A percentile compares a stretch with the other conserved stretches of the same genome.
Evolutionary conservation across 768 basidiomycete species (phyloP).

Genomic region (Xerocomellus amylosporus): DNA sequence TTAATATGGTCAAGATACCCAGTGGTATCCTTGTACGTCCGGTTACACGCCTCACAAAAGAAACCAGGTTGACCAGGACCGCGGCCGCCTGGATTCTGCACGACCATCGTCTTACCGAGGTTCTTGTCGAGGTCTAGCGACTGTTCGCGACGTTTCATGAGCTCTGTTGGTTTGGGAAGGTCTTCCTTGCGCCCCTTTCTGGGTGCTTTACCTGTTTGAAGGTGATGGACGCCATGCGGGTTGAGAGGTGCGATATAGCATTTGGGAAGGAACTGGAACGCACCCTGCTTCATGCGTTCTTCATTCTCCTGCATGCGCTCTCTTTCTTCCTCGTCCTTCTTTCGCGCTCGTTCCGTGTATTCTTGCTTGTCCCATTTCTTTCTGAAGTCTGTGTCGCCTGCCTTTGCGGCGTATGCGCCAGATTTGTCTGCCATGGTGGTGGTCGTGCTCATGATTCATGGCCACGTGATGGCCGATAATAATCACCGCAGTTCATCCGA

Average conservation of each 20-base stretch:
- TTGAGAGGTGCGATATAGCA: background rate
- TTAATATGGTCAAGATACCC: conserved; percentile 96
- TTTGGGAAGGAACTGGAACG: conserved; percentile 2
- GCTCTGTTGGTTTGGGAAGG: conserved; percentile 89
- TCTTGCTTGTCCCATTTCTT: conserved; percentile 96
- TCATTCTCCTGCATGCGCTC: conserved; percentile 87
- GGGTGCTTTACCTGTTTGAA: conserved; percentile 74
- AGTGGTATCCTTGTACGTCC: conserved; percentile 91
- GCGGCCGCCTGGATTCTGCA: conserved; percentile 75
- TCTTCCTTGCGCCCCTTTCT: conserved; percentile 63
- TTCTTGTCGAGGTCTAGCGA: conserved; percentile 93
- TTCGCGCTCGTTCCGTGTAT: conserved; percentile 78
- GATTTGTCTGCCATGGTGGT: conserved; percentile 30
- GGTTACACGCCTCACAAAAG: conserved; percentile 86
- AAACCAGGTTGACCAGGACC: conserved; percentile 94
- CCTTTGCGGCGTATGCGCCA: conserved; percentile 38
- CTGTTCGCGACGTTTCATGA: conserved; percentile 84
- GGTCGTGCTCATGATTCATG: background rate
- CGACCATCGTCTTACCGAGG: conserved; percentile 91
- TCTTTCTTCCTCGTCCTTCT: conserved; percentile 75
- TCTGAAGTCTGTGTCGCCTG: conserved; percentile 69
- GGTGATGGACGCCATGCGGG: background rate
- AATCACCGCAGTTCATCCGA: background rate
- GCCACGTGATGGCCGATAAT: background rate
- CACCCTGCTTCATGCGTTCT: conserved; percentile 80